Evolutionary conservation across 805 yeast genomes (phyloP), one percentile per base, ranked within the genome.

Genomic region (Blastobotrys terrestris): DNA sequence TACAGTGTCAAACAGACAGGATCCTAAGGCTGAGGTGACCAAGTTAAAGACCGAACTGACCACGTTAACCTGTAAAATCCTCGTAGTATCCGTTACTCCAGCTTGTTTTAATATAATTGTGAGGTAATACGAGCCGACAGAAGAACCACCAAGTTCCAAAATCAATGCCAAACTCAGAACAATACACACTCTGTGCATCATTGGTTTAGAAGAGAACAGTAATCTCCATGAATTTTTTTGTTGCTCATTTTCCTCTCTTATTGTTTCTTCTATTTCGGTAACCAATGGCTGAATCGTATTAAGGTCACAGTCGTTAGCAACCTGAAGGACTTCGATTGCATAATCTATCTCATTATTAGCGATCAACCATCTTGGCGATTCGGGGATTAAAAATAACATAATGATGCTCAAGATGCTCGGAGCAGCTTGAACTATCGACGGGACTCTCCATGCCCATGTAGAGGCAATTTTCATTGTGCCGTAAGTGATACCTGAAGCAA

Each of bases 401-500:
- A 70, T 60, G 31, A 73, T 71, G 39, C 18, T 72, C 21, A 43
- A 84, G 81, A 85, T 64, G 51, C 83, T 15, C 63, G 81, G 81
- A 35, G 81, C 54, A 52, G 79, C 71, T 67, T 84, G 90, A 62
- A 83, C 69, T 1, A 84, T 81, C 54, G 83, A 75, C 7, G 89
- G 88, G 61, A 84, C 74, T 72, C 90, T 77, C 87, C 88, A 84
- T 15, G 81, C 72, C 46, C 74, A 52, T 42, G 46, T 54, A 18
- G 44, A 21, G n/a, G 14, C 19, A 7, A 77, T 77, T 62, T 79
- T 83, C 13, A 83, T 79, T 31, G 83, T 72, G 35, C 90, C 90
- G 64, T 79, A 84, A 64, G 83, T 86, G 53, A 83, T 71, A 86
- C 88, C 84, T 70, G 83, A 83, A n/a, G 90, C 87, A 62, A 84